Base-by-base conservation (phyloP, 1,284 basidiomycete species). In the Boletus mariae region DNA sequence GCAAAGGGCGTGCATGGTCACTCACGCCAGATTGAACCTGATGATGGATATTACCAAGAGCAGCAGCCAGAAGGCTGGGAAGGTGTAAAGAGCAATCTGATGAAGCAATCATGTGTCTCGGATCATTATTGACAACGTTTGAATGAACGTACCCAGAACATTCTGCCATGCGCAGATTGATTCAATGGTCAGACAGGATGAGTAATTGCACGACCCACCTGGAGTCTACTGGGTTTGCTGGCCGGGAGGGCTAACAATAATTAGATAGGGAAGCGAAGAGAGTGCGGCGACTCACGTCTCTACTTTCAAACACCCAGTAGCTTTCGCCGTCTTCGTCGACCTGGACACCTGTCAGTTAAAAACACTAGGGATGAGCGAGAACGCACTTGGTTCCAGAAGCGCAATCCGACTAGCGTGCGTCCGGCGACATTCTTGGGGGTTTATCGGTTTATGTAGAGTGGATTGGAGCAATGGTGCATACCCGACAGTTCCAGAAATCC, bases 401-500 rank as follows among this genome's bases (percentile, higher is more conserved):
- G 80, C 58, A 98, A 73, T 11, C 94, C 94, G 10, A 97, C 94
- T 11, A 98, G 76, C 10, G 88, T 92, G 57, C 95, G 77, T 2
- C 94, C 94, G 1, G 94, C 84, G 23, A 98, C 92, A 65, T 98
- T 98, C 87, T 94, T 61, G 51, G 48, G 47, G 44, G 42, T 42
- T 37, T 49, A 49, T 31, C 15, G 25, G 40, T 38, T 15, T 17
- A 41, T 29, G 49, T 6, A 55, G 54, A 13, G 11, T 15, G n/a
- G 34, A 37, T 38, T 10, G 25, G 9, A 52, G 15, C 26, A 17
- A 46, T 35, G 45, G 29, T 26, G 68, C 82, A 57, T 63, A 92
- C 92, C 65, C 92, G 75, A 60, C 92, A 94, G 65, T 95, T 97
- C 95, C 94, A 97, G 69, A 98, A 98, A 73, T 98, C 94, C 80